Percentiles rank a stretch among this genome's conserved stretches.
Evolutionary conservation across 768 basidiomycete species (phyloP).

Genomic region (Mycena indigotica): DNA sequence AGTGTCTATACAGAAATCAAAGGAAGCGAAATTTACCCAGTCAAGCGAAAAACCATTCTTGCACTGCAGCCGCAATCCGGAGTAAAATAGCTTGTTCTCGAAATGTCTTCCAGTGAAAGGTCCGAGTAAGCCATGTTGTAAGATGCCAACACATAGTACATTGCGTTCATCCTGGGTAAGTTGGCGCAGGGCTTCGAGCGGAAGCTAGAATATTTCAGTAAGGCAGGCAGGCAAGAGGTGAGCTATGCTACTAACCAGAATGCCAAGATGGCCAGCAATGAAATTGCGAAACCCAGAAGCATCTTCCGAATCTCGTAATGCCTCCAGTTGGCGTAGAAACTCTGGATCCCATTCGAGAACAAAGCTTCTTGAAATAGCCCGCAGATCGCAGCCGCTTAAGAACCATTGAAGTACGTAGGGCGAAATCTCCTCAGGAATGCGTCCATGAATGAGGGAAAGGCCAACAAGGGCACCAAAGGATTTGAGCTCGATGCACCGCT

Average conservation of each 20-base stretch:
- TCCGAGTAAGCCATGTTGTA: background rate
- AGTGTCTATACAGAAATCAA: background rate
- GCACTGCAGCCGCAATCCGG: background rate
- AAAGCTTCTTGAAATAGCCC: background rate
- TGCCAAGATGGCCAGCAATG: background rate
- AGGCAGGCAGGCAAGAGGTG: background rate
- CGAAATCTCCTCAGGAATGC: constrained; percentile 7
- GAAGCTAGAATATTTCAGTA: background rate
- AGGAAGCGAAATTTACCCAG: background rate
- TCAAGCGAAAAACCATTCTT: background rate
- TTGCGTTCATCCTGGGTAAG: background rate
- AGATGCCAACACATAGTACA: background rate
- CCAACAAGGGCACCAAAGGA: constrained; percentile 4
- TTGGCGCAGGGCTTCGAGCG: background rate
- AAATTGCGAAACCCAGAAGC: background rate
- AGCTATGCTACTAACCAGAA: background rate
- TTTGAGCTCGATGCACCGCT: background rate
- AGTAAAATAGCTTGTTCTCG: background rate
- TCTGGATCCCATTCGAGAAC: constrained; percentile 16
- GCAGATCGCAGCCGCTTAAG: constrained; percentile 7
- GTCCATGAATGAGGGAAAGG: constrained; percentile 5
- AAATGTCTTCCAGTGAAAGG: background rate
- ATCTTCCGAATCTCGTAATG: background rate
- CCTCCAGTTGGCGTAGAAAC: background rate
- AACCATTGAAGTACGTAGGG: constrained; percentile 14